Evolutionary conservation across 352 stramenopile genomes (phyloP).

Genomic region (Phytophthora vignae): DNA sequence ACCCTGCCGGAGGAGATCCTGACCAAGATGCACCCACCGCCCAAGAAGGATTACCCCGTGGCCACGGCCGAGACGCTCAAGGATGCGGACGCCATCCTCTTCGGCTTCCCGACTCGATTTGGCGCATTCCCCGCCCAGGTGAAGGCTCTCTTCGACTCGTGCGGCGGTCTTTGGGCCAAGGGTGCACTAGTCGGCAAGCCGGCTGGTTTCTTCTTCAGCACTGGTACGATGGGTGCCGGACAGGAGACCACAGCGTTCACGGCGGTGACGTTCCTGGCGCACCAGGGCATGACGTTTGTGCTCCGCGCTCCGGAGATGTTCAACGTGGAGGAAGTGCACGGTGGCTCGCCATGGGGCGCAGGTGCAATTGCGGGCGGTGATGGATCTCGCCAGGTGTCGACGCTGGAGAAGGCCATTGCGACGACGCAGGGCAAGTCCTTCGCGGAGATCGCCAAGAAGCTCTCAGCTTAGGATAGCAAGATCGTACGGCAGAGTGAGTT

Average conservation of each 20-base stretch:
- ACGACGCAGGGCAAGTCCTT: conserved; percentile 26
- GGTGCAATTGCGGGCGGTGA: conserved; percentile 9
- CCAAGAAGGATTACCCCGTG: conserved; percentile 77
- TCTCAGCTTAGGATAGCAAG: background rate
- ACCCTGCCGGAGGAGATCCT: conserved; percentile 85
- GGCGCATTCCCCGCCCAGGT: conserved; percentile 86
- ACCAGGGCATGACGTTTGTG: conserved; percentile 19
- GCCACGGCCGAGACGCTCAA: conserved; percentile 69
- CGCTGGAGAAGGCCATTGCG: conserved; percentile 16
- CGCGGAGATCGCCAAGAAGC: conserved; percentile 11
- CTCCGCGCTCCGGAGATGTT: conserved; percentile 19
- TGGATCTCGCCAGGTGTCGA: conserved; percentile 22
- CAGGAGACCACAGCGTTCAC: conserved; percentile 21
- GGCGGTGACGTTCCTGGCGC: conserved; percentile 12
- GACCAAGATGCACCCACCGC: conserved; percentile 81
- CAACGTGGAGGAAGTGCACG: conserved; percentile 19
- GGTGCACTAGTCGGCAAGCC: conserved; percentile 90
- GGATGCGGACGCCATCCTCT: conserved; percentile 85
- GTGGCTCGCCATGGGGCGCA: conserved; percentile 16
- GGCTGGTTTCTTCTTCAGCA: conserved; percentile 83
- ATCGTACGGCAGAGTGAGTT: background rate
- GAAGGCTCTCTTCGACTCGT: conserved; percentile 91
- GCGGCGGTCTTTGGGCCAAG: conserved; percentile 81
- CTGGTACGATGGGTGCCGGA: conserved; percentile 6
- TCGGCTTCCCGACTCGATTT: conserved; percentile 90